phyloP scores from a whole-genome alignment of 2,329 filamentous ascomycete genomes.

The Fusarium verrucosum region DNA sequence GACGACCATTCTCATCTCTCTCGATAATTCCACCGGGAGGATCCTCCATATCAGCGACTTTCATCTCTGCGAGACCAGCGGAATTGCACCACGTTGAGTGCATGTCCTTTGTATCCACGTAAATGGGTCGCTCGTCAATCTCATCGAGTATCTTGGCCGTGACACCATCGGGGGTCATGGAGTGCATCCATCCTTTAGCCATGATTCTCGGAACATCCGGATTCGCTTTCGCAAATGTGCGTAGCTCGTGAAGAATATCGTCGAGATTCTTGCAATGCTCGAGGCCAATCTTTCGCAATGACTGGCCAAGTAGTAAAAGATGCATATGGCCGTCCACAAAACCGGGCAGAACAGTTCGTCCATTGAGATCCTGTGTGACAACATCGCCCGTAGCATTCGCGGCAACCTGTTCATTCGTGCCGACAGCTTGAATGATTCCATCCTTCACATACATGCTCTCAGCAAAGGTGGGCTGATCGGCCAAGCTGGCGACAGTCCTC shows the following conservation, averaged over 20 bases:
- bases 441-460: constrained; percentile 49
- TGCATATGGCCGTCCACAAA: constrained; percentile 69
- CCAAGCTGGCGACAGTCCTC: constrained; percentile 37
- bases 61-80: constrained; percentile 60
- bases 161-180: constrained; percentile 57
- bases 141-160: constrained; percentile 59
- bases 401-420: constrained; percentile 42
- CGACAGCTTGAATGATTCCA: constrained; percentile 49
- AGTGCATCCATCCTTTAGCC: constrained; percentile 66
- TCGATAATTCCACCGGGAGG: constrained; percentile 63
- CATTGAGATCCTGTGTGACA: constrained; percentile 43
- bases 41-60: constrained; percentile 55
- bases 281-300: constrained; percentile 61
- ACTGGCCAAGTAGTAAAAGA: constrained; percentile 63
- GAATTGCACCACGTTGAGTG: constrained; percentile 67
- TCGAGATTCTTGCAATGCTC: constrained; percentile 58
- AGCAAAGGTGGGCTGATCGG: constrained; percentile 43
- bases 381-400: constrained; percentile 32
- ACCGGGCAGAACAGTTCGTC: constrained; percentile 58
- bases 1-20: constrained; percentile 57
- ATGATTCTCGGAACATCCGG: constrained; percentile 60
- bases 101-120: constrained; percentile 65
- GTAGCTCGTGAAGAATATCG: constrained; percentile 60
- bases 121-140: constrained; percentile 63
- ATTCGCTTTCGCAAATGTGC: constrained; percentile 56